Base-by-base conservation (phyloP, 192 early-diverging fungal genomes). In the Coemansia sp. region DNA sequence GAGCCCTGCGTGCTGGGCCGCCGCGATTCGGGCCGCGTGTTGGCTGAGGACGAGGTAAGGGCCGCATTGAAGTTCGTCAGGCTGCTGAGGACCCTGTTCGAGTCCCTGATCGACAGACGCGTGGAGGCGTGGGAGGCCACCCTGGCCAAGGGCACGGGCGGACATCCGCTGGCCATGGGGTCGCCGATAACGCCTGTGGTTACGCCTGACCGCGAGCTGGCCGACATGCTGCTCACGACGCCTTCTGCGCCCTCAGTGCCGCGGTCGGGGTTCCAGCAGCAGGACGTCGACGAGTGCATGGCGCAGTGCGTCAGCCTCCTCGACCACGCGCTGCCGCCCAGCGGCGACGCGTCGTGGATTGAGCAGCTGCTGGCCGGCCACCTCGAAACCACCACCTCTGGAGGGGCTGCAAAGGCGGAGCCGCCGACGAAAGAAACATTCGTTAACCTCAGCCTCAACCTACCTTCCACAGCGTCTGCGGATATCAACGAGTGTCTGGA, bases 201-300 rank as follows among this genome's bases (percentile, higher is more conserved):
- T 16, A 64, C 84, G 10, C 89, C 89, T 2, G 84, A 81, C 36
- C 70, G 76, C 21, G 86, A 88, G 33, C 68, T 90, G 17, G 88
- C 87, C 1, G 83, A 84, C 51, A 86, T 90, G 86, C 84, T 88
- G 76, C 62, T 80, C 16, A 76, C 74, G 34, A 64, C 73, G 7
- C 31, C 51, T 45, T 75, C 60, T 59, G 65, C 41, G 44, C n/a
- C 61, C 24, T 36, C 51, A 36, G 33, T 27, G 54, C 51, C 63
- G 53, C 45, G 34, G n/a, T 17, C 65, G 3, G 54, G 29, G 1
- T 27, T 45, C 9, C 81, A 84, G 33, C 90, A 92, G 66, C 92
- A 93, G 60, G 92, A 93, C 72, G 88, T 93, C 0, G 87, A 88
- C 29, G 92, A 93, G 68, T 90, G 89, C 62, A 89, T 93, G 87